phyloP scores from a whole-genome alignment of 257 asterid genomes.

The Fraxinus quadrangulata region DNA sequence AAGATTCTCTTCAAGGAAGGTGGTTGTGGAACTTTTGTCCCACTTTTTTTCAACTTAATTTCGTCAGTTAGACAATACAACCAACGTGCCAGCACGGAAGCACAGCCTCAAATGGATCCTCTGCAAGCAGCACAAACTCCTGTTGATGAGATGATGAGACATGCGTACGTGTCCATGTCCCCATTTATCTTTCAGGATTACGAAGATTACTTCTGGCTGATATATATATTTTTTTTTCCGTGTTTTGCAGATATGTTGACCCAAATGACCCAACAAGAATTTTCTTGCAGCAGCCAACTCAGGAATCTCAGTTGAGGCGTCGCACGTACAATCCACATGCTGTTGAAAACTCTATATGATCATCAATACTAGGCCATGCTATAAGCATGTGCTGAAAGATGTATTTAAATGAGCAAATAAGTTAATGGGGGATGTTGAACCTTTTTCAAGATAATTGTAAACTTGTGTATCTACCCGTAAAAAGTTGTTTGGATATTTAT shows the following conservation, averaged over 20 bases:
- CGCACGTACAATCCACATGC: conserved; percentile 68
- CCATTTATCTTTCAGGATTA: background rate
- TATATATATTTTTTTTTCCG: background rate
- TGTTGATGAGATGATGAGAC: conserved; percentile 97
- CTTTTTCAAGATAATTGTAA: background rate
- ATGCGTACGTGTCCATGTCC: conserved; percentile 48
- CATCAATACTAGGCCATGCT: background rate
- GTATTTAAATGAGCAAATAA: background rate
- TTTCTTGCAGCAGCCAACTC: conserved; percentile 91
- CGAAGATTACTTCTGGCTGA: background rate
- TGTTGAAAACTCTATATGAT: conserved; percentile 35
- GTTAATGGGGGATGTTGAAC: background rate
- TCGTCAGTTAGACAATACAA: conserved; percentile 69
- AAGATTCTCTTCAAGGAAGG: conserved; percentile 98
- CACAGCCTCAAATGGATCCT: conserved; percentile 73
- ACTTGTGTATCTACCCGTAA: background rate
- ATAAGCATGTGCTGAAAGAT: background rate
- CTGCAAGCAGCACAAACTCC: conserved; percentile 94
- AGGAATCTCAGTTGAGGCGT: conserved; percentile 85
- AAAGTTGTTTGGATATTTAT: background rate
- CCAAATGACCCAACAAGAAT: conserved; percentile 93
- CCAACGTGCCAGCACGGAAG: conserved; percentile 43
- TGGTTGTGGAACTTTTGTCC: conserved; percentile 96
- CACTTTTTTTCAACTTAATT: conserved; percentile 81
- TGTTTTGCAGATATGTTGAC: conserved; percentile 77